These are phyloP conservation scores for Dipodascopsis tothii DNA, from an alignment of 805 yeast genomes.

Conservation along the genomic window DNA sequence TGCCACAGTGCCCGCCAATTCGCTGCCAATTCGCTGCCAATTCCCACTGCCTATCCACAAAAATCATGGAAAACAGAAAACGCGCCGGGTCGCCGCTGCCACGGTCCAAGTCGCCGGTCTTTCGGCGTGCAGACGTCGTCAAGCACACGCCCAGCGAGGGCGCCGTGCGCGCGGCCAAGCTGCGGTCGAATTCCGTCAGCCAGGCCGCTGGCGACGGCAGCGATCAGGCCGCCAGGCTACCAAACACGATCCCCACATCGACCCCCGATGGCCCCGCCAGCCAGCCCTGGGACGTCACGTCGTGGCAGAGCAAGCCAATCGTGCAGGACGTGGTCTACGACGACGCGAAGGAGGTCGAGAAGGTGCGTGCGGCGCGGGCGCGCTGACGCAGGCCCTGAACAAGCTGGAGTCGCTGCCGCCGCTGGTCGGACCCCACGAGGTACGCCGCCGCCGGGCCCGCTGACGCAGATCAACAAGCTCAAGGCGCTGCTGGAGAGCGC, in stretches of 20 bases:
- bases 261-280: slow-evolving; percentile 8
- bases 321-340: slow-evolving; percentile 39
- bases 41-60: too few relatives aligned
- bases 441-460: slow-evolving; percentile 1
- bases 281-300: slow-evolving; percentile 34
- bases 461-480: slow-evolving; percentile 32
- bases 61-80: too few relatives aligned
- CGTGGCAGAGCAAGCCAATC: slow-evolving; percentile 40
- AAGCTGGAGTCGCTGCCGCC: slow-evolving; percentile 39
- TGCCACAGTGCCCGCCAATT: too few relatives aligned
- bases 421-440: slow-evolving; percentile 35
- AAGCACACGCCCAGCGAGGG: slow-evolving; percentile 33
- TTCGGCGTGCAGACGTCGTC: slow-evolving; percentile 31
- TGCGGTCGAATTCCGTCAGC: slow-evolving; percentile 33
- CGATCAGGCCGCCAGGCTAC: too few relatives aligned
- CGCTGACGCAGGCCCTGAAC: slow-evolving; percentile 30
- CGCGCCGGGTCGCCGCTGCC: too few relatives aligned
- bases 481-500: slow-evolving; percentile 34
- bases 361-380: slow-evolving; percentile 7
- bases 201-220: slow-evolving; percentile 4
- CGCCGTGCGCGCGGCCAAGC: slow-evolving; percentile 35
- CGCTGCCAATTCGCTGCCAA: too few relatives aligned
- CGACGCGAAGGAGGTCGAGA: slow-evolving; percentile 33
- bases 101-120: slow-evolving; percentile 24
- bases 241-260: neutral